Percentiles rank a stretch among this genome's conserved stretches.
Conservation (phyloP, 495 filamentous ascomycete species). For the Elasticomyces elasticus region DNA sequence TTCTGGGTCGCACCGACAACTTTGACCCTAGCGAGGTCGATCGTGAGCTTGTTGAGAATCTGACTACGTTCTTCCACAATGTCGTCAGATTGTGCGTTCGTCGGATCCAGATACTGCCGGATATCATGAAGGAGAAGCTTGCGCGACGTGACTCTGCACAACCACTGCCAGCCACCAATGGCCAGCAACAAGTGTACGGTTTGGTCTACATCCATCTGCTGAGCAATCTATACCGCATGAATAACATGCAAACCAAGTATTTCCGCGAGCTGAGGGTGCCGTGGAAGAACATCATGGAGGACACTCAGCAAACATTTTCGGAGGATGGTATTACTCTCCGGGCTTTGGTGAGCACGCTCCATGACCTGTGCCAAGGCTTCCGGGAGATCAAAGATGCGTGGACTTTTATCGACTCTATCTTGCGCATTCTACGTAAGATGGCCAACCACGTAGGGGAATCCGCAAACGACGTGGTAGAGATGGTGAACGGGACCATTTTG, state of each 20-base stretch:
- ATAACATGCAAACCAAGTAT: background rate
- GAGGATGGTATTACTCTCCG: background rate
- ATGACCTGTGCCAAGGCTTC: background rate
- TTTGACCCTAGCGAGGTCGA: background rate
- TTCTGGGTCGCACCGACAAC: background rate
- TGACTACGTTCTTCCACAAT: background rate
- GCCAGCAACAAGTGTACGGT: background rate
- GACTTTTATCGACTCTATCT: background rate
- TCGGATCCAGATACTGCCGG: background rate
- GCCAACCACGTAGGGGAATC: background rate
- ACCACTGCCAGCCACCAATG: background rate
- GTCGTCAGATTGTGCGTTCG: constrained; percentile 1
- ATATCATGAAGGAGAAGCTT: constrained; percentile 8
- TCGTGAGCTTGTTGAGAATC: background rate
- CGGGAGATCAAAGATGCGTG: constrained; percentile 9
- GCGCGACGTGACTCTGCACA: constrained; percentile 5
- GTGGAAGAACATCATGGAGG: background rate
- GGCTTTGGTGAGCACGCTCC: background rate
- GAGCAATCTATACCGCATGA: background rate
- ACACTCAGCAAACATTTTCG: background rate
- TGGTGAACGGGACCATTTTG: constrained; percentile 5
- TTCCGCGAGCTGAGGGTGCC: background rate
- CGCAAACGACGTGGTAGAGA: constrained; percentile 6
- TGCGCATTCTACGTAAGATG: background rate
- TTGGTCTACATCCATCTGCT: background rate